Evolutionary conservation across 805 yeast species (phyloP), one percentile per base, ranked within the genome.

Genomic region (Wickerhamiella kazuoi): DNA sequence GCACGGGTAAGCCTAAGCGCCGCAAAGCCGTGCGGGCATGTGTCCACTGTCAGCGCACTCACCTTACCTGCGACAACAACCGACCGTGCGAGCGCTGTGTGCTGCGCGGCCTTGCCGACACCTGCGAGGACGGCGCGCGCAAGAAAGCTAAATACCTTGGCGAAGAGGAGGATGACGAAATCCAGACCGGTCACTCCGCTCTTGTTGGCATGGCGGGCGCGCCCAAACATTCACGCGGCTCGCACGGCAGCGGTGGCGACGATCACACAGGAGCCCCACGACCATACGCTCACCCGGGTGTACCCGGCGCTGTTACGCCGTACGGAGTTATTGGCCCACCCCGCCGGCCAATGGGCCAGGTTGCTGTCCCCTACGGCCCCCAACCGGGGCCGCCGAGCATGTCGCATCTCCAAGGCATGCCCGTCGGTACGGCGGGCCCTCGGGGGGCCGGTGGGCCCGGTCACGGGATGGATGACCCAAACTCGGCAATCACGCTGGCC

Each of bases 61-160:
- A 87, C 56, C 72, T 86, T 66, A 81, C 96, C 0, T 87, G 98
- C 57, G 95, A 86, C 49, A 71, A 75, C 20, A 69, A 62, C 53
- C 71, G 94, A 30, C 94, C 94, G 0, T 87, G 98, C 51, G 67
- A 68, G 40, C 58, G 94, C 37, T 87, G 98, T 56, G 55, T 78
- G 3, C 65, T 64, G 21, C 66, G 83, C 50, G 87, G 86, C 0
- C 59, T 83, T 14, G 69, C 67, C 1, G 69, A 62, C 14, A 65
- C 80, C 0, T 87, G 97, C 60, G 72, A 71, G 24, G 96, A 90
- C 60, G 95, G 95, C 4, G 90, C 90, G 2, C 63, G 97, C 35
- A 84, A 83, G 58, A 79, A 80, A 60, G 64, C 64, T n/a, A 87
- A 87, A 56, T 86, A 86, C 47, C 57, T 86, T 39, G 64, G 71